A percentile compares a stretch with the other conserved stretches of the same genome.
Conservation (phyloP, 1,139 yeast species). For the Taphrina betulina region DNA sequence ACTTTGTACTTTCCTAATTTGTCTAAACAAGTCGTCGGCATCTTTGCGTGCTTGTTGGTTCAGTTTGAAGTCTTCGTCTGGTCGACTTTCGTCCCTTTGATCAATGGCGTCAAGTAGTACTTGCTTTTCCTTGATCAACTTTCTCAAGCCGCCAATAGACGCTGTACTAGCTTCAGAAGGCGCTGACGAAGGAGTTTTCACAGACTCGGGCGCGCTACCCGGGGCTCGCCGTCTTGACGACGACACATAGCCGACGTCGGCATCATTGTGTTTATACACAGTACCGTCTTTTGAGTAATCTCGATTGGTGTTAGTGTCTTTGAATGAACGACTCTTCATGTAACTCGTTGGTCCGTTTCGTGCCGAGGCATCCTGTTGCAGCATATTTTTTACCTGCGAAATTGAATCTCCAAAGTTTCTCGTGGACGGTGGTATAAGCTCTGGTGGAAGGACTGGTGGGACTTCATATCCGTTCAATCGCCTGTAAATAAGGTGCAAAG, state of each 20-base stretch:
- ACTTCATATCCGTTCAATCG: slow-evolving; percentile 71
- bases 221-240: slow-evolving; percentile 53
- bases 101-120: slow-evolving; percentile 71
- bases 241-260: slow-evolving; percentile 62
- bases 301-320: slow-evolving; percentile 40
- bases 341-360: slow-evolving; percentile 34
- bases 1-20: slow-evolving; percentile 58
- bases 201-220: background rate
- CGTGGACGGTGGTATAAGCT: slow-evolving; percentile 52
- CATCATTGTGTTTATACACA: slow-evolving; percentile 65
- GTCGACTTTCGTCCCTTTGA: slow-evolving; percentile 58
- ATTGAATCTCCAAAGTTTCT: slow-evolving; percentile 53
- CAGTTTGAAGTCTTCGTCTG: slow-evolving; percentile 48
- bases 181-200: slow-evolving; percentile 33
- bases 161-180: slow-evolving; percentile 34
- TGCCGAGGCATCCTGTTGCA: slow-evolving; percentile 42
- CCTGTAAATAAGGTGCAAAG: slow-evolving; percentile 87
- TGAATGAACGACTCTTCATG: slow-evolving; percentile 39
- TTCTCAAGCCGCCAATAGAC: slow-evolving; percentile 50
- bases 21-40: slow-evolving; percentile 62
- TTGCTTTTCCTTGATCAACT: slow-evolving; percentile 65
- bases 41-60: slow-evolving; percentile 53
- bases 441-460: slow-evolving; percentile 56
- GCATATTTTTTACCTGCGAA: slow-evolving; percentile 53
- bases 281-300: slow-evolving; percentile 53